Base-by-base conservation (phyloP, 1,284 basidiomycete genomes). In the Tilletia horrida region DNA sequence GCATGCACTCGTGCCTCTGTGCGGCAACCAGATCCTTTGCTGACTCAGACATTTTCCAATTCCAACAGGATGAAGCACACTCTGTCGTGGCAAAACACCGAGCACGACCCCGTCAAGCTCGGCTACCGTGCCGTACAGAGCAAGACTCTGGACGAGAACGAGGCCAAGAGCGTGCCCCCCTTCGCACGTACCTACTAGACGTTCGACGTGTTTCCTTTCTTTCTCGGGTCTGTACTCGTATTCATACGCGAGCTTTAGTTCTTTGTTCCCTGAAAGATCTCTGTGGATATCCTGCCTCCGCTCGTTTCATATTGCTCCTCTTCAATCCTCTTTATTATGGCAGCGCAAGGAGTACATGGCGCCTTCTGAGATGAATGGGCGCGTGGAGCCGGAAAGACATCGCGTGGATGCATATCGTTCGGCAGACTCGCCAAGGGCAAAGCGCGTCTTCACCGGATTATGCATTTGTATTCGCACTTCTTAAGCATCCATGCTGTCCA, bases 131-230 rank as follows among this genome's bases (percentile, higher is more conserved):
- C 82, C 31, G 96, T 98, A 69, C 93, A 92, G 78, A 85, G 82
- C 76, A 87, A 83, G 62, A 98, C 96, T 40, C 87, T 98, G 43
- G 94, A 99, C 82, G 92, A 95, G 85, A 89, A 88, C 80, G 95
- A 98, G 86, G 97, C 93, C 89, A 95, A 85, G 81, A 73, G 83
- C 23, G 75, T 81, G 21, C 77, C 76, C 2, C 78, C 79, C 1
- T 79, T 79, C 72, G 77, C 78, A 73, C 76, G 76, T 8, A 71
- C 71, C 66, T 76, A 76, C 76, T 77, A 70, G 69, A 40, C 35
- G 35, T 40, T 40, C 35, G 35, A 40, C 11, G 35, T 40, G 35
- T 40, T 40, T 40, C 35, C 35, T 40, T n/a, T n/a, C 55, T 8
- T 18, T 16, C 45, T 23, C 16, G 45, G 21, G 45, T 25, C 18